Base-by-base conservation (phyloP, 305 asterid genomes). In the Plantago rigida region DNA sequence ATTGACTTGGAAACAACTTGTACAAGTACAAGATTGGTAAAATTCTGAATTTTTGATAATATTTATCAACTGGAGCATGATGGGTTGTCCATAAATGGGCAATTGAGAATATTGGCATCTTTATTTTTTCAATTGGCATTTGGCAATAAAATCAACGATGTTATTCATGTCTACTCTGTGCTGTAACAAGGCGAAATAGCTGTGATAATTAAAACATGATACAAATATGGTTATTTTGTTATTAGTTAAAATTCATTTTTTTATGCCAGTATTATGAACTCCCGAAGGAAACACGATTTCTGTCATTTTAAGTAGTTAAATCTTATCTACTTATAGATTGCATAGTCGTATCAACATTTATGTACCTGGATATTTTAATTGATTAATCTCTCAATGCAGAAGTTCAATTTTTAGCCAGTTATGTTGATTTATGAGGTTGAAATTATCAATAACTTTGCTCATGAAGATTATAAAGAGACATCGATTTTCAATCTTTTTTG, bases 401-500 rank as follows among this genome's bases (percentile, higher is more conserved):
- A 49, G 54, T 13, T 26, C 47, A 31, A 22, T 22, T 57, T 47
- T 34, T 31, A 31, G 39, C 13, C 34, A 15, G 12, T 51, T 51
- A 47, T 39, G 31, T 34, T 54, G 47, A 29, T 44, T 19, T 44
- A 45, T 24, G 13, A 45, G 47, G 47, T 60, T 26, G 13, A 28
- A 41, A 49, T 61, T 61, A 13, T 17, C 39, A 61, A 13, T 46
- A 55, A 22, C 13, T 68, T 26, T 47, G 26, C 9, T 51, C 7
- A 5, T 42, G 19, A 5, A 47, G 14, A 34, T 59, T 17, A 44
- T 52, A 49, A 22, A 44, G 9, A 22, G 17, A 60, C 39, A n/a
- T 49, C 12, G 28, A 59, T 22, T 57, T 63, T 49, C 53, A 12
- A 26, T 49, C 14, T 56, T 17, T 5, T 28, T 51, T 64, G 50